phyloP scores from a whole-genome alignment of 2,329 filamentous ascomycete species.

The Alternaria hordeiaustralica region DNA sequence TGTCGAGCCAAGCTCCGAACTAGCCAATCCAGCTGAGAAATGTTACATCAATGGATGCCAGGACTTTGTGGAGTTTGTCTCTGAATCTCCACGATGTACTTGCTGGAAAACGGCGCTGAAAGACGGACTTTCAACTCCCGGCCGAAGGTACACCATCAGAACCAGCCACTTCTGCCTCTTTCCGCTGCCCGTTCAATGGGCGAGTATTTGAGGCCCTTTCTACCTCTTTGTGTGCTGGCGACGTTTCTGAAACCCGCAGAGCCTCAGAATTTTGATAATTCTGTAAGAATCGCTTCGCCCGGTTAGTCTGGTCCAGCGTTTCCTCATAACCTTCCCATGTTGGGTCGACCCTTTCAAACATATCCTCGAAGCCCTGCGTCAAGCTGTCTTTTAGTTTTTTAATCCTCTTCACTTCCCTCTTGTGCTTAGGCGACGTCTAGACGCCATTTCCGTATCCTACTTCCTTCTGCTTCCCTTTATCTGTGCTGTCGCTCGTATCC shows the following conservation, averaged over 20 bases:
- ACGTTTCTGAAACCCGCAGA: neutral
- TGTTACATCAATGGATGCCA: neutral
- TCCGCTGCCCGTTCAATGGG: neutral
- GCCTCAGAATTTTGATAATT: neutral
- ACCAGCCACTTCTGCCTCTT: neutral
- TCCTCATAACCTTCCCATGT: neutral
- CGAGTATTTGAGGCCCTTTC: neutral
- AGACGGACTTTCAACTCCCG: neutral
- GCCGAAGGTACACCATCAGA: too few relatives aligned
- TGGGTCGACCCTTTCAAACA: neutral
- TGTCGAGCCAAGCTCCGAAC: neutral
- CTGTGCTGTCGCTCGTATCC: conserved; percentile 30
- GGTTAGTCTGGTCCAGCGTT: neutral
- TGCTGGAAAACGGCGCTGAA: neutral
- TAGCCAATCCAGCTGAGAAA: neutral
- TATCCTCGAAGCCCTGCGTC: neutral
- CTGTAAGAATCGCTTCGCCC: neutral
- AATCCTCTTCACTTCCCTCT: neutral
- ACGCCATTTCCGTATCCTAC: conserved; percentile 5
- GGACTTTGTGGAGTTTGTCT: neutral
- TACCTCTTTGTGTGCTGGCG: neutral
- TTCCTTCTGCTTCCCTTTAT: conserved; percentile 32
- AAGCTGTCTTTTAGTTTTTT: neutral
- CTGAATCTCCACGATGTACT: neutral
- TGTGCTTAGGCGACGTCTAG: neutral